These are phyloP conservation scores for Oxytropis ochrocephala DNA, from an alignment of 306 rosid genomes.

Conservation along the genomic window DNA sequence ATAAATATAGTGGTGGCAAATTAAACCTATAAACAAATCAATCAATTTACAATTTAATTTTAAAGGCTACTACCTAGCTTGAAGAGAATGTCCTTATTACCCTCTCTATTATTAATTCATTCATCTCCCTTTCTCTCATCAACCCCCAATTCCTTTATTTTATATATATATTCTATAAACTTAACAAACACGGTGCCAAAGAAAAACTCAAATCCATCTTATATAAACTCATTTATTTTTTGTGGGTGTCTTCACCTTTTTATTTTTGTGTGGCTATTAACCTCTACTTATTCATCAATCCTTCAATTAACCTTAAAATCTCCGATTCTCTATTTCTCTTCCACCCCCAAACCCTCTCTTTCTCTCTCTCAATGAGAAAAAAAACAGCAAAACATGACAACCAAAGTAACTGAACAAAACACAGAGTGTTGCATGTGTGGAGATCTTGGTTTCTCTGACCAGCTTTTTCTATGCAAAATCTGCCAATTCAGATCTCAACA, in stretches of 20 bases:
- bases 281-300: neutral
- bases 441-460: constrained; percentile 77
- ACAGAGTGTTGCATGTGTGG: constrained; percentile 98
- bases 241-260: constrained; percentile 28
- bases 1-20: too few species aligned
- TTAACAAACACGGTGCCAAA: constrained; percentile 43
- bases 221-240: constrained; percentile 2
- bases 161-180: constrained; percentile 13
- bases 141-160: neutral
- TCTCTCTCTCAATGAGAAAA: constrained; percentile 27
- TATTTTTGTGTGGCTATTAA: constrained; percentile 28
- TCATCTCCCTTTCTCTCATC: neutral
- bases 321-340: neutral
- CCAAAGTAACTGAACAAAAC: constrained; percentile 26
- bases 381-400: constrained; percentile 30
- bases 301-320: neutral
- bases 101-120: neutral
- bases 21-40: too few species aligned
- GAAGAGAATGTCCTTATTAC: neutral
- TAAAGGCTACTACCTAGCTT: neutral
- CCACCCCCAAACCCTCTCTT: constrained; percentile 1
- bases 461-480: constrained; percentile 73
- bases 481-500: constrained; percentile 98
- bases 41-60: too few species aligned
- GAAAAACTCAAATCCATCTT: neutral